Base-by-base conservation (phyloP, 2,329 filamentous ascomycete species). In the Mycosphaerella sp. region DNA sequence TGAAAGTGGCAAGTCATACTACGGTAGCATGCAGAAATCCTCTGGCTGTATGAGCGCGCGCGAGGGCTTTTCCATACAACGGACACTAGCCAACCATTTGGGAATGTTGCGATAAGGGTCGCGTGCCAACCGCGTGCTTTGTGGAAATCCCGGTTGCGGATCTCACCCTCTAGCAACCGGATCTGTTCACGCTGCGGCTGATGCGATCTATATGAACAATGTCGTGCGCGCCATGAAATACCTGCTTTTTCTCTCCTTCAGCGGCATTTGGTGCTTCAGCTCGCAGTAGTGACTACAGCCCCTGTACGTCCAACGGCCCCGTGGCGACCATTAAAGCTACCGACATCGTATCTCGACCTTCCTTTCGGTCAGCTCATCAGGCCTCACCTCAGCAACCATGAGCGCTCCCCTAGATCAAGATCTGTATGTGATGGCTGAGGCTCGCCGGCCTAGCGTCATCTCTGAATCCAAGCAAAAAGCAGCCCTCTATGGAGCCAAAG, bases 351-450 rank as follows among this genome's bases (percentile, higher is more conserved):
- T 36, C 44, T 46, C 29, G 9, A n/a, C 10, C 23, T 12, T 2
- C 29, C 23, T 32, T 6, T 46, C 2, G 44, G 32, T 14, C 12
- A 26, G 11, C 31, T n/a, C 14, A 31, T 11, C 26, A 10, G n/a
- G 41, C 40, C 21, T 4, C 42, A 47, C 26, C 6, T 42, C 47
- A 46, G 38, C 53, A 42, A 42, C 26, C 48, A 61, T 61, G 59
- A 59, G 57, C 26, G 55, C 55, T 31, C 38, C 48, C 21, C 38
- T 61, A 34, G 59, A 56, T 29, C 52, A 59, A 48, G 59, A 62
- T 48, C 46, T 62, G 45, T 50, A 31, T 46, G 60, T 57, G 32
- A 60, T 62, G 60, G 62, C 62, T 17, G 57, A 62, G 53, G 62
- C 62, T 32, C 56, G 60, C 42, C 56, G 55, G 31, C 60, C 59